A percentile compares a stretch with the other conserved stretches of the same genome.
These are phyloP conservation scores for Saraca asoca DNA, from an alignment of 331 rosid species.

Conservation along the genomic window DNA sequence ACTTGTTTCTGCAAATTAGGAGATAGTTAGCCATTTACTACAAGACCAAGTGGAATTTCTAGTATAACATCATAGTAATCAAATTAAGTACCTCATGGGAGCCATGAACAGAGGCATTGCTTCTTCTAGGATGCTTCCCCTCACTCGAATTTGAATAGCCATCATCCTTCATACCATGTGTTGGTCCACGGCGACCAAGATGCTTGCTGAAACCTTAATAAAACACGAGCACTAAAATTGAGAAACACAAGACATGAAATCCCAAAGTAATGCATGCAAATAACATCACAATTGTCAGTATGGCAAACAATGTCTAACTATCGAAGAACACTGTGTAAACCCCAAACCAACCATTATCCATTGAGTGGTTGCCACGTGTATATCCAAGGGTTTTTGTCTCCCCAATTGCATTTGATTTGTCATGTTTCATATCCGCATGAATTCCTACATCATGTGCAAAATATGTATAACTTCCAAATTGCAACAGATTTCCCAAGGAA, in stretches of 20 bases:
- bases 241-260: background rate
- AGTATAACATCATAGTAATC: slow-evolving; percentile 8
- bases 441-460: slow-evolving; percentile 35
- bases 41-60: slow-evolving; percentile 22
- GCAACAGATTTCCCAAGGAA: too few relatives aligned
- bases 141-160: slow-evolving; percentile 48
- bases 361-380: slow-evolving; percentile 43
- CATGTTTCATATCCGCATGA: slow-evolving; percentile 41
- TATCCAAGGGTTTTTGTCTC: slow-evolving; percentile 45
- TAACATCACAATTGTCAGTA: slow-evolving; percentile 5
- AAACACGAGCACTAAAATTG: slow-evolving; percentile 17
- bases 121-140: slow-evolving; percentile 54
- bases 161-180: slow-evolving; percentile 53
- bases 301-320: slow-evolving; percentile 1
- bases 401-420: slow-evolving; percentile 41
- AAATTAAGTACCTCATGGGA: slow-evolving; percentile 53
- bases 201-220: slow-evolving; percentile 50
- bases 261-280: background rate
- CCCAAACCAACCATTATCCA: slow-evolving; percentile 57
- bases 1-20: slow-evolving; percentile 23
- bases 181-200: slow-evolving; percentile 60
- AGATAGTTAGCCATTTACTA: slow-evolving; percentile 16
- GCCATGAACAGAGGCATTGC: slow-evolving; percentile 45
- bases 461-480: slow-evolving; percentile 8
- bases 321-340: slow-evolving; percentile 13